A percentile compares a stretch with the other conserved stretches of the same genome.
Evolutionary conservation across 805 yeast species (phyloP).

Genomic region (Jamesozyma lodderae): DNA sequence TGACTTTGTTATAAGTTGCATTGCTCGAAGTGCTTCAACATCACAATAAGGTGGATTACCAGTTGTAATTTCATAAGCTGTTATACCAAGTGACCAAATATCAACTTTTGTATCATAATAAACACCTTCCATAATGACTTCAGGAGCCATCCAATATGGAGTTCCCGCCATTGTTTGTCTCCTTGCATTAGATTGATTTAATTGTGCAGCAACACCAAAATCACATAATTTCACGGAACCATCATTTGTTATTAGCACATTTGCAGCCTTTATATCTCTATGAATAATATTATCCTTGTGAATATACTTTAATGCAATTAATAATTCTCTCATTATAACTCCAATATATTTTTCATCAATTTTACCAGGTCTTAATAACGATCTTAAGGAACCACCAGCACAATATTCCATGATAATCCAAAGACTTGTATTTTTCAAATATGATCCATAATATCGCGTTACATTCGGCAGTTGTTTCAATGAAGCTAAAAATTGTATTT

Average conservation of each 20-base stretch:
- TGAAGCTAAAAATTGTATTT: slow-evolving; percentile 76
- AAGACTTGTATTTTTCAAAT: slow-evolving; percentile 75
- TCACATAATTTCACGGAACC: slow-evolving; percentile 91
- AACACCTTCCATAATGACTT: slow-evolving; percentile 86
- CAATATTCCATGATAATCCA: slow-evolving; percentile 98
- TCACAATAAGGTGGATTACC: slow-evolving; percentile 98
- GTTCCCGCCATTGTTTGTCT: slow-evolving; percentile 94
- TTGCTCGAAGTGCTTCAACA: slow-evolving; percentile 87
- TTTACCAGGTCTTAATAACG: slow-evolving; percentile 76
- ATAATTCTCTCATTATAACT: slow-evolving; percentile 74
- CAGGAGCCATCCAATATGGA: slow-evolving; percentile 99
- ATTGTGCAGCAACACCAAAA: slow-evolving; percentile 96
- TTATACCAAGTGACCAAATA: slow-evolving; percentile 95
- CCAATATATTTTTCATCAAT: slow-evolving; percentile 79
- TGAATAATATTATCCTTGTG: slow-evolving; percentile 90
- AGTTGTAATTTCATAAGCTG: slow-evolving; percentile 87
- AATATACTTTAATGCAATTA: slow-evolving; percentile 68
- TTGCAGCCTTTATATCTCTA: slow-evolving; percentile 94
- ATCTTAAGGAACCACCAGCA: slow-evolving; percentile 90
- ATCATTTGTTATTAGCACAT: slow-evolving; percentile 77
- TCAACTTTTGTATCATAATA: slow-evolving; percentile 87
- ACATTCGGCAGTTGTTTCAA: slow-evolving; percentile 83
- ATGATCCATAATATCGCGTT: slow-evolving; percentile 85
- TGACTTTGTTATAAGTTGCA: slow-evolving; percentile 85
- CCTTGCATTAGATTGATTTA: slow-evolving; percentile 63